A percentile compares a stretch with the other conserved stretches of the same genome.
Conservation (phyloP, 78 protist species). For the Creolimax fragrantissima region DNA sequence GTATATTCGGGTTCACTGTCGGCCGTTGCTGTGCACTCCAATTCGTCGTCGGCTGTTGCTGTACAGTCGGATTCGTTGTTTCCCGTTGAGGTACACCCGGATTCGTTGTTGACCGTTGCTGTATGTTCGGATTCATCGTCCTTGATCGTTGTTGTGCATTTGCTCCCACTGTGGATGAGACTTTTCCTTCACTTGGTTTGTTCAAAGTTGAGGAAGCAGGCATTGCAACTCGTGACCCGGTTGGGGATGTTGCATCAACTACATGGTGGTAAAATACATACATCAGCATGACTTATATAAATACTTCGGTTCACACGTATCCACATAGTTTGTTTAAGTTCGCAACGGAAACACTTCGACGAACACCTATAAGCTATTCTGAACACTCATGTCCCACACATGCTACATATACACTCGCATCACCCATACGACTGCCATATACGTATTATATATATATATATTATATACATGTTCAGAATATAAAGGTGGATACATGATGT, state of each 20-base stretch:
- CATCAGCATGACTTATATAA: neutral
- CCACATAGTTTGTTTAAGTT: neutral
- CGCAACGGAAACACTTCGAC: too few relatives aligned
- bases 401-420: neutral
- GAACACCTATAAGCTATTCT: neutral
- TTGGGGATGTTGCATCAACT: neutral
- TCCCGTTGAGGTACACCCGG: too few relatives aligned
- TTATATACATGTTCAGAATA: neutral
- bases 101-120: too few relatives aligned
- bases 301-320: neutral
- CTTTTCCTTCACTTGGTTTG: neutral
- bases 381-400: neutral
- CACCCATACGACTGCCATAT: neutral
- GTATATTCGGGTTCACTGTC: too few relatives aligned
- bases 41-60: too few relatives aligned
- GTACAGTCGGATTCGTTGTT: too few relatives aligned
- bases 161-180: too few relatives aligned
- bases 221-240: neutral
- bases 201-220: neutral
- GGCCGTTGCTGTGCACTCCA: too few relatives aligned
- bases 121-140: too few relatives aligned
- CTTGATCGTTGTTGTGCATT: too few relatives aligned
- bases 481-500: neutral
- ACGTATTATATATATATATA: neutral
- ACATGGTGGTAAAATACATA: neutral